phyloP scores from a whole-genome alignment of 768 basidiomycete species.

The Pleurotus ostreatus region DNA sequence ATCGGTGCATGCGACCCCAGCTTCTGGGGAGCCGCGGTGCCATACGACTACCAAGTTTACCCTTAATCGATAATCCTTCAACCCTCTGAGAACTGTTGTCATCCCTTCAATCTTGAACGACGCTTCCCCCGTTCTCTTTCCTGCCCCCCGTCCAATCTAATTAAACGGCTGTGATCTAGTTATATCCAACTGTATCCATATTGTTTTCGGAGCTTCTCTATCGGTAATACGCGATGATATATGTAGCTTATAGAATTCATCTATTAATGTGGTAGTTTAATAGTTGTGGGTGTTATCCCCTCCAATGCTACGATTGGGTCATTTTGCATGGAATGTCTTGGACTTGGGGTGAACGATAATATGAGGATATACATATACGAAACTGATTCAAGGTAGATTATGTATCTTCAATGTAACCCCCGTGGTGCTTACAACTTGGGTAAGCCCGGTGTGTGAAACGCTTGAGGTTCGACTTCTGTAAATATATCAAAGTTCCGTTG shows the following conservation, averaged over 20 bases:
- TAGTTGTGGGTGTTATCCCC: too few relatives aligned
- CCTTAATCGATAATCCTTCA: slow-evolving; percentile 6
- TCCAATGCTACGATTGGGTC: too few relatives aligned
- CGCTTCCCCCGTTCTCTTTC: not conserved
- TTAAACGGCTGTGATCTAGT: not conserved
- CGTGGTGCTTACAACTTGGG: slow-evolving; percentile 16
- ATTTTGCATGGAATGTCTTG: too few relatives aligned
- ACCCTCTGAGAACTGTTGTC: slow-evolving; percentile 25
- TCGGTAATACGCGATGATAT: not conserved
- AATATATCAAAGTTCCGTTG: slow-evolving; percentile 68
- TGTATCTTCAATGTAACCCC: too few relatives aligned
- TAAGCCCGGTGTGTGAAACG: slow-evolving; percentile 23
- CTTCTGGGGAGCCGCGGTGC: slow-evolving; percentile 64
- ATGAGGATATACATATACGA: not conserved
- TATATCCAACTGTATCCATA: not conserved
- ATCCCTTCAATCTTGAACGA: not conserved
- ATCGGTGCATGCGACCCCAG: slow-evolving; percentile 57
- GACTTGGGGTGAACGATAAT: not conserved
- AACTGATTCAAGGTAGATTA: too few relatives aligned
- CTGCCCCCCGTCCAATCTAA: too few relatives aligned
- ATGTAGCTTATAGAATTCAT: not conserved
- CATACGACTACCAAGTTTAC: slow-evolving; percentile 71
- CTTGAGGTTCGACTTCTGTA: slow-evolving; percentile 41
- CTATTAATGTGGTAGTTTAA: too few relatives aligned
- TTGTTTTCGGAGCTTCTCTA: not conserved